These are phyloP conservation scores for Tritrichomonas musculus DNA, from an alignment of 208 protist genomes.

Conservation along the genomic window DNA sequence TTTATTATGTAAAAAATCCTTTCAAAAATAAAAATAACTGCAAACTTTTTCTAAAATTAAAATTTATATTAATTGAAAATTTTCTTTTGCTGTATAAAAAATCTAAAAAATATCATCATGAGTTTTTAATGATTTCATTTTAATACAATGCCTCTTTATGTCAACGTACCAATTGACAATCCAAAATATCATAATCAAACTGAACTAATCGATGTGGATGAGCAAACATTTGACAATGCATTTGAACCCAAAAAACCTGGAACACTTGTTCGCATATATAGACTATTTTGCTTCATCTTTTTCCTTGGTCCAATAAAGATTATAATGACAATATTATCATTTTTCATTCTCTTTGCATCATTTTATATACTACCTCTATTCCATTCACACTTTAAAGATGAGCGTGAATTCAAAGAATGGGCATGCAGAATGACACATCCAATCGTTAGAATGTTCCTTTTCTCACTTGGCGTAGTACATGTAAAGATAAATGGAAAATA, in stretches of 20 bases:
- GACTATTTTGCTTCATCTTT: neutral
- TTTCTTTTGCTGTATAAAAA: no score
- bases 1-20: no score
- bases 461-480: neutral
- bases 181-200: neutral
- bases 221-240: no score
- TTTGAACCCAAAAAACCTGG: neutral
- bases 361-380: neutral
- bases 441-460: neutral
- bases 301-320: conserved; percentile 8
- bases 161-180: neutral
- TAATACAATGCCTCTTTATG: neutral
- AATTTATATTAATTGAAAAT: no score
- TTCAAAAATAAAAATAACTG: no score
- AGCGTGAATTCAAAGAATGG: neutral
- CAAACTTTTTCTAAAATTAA: no score
- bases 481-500: neutral
- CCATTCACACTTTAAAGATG: neutral
- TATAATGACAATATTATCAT: neutral
- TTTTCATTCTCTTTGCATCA: neutral
- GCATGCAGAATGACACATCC: neutral
- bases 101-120: no score
- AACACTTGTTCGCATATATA: neutral
- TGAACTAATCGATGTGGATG: neutral
- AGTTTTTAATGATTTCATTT: no score